Percentiles rank a stretch among this genome's conserved stretches.
phyloP scores from a whole-genome alignment of 352 stramenopile species.

The Globisporangium cederbergense region DNA sequence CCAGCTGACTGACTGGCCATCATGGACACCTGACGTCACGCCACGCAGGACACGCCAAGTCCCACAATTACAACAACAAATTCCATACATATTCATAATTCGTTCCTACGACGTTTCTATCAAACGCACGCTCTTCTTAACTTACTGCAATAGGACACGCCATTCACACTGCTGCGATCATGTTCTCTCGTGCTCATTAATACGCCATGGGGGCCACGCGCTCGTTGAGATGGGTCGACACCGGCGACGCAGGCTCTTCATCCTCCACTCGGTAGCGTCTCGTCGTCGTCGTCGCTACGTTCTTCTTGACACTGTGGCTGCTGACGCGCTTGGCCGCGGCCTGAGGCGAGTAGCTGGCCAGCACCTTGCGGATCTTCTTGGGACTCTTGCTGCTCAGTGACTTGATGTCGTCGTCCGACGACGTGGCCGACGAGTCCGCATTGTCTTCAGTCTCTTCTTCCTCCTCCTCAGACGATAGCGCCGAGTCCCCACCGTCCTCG shows the following conservation, averaged over 20 bases:
- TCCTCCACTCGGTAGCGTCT: not conserved
- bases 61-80: too few species aligned
- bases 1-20: too few species aligned
- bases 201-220: slow-evolving; percentile 7
- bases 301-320: not conserved
- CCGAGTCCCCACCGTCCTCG: slow-evolving; percentile 4
- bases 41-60: too few species aligned
- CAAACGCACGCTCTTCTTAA: too few species aligned
- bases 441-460: not conserved
- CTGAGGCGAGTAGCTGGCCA: not conserved
- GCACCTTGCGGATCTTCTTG: slow-evolving; percentile 14
- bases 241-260: slow-evolving; percentile 2
- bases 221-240: slow-evolving; percentile 1
- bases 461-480: slow-evolving; percentile 8
- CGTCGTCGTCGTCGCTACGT: not conserved
- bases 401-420: slow-evolving; percentile 3
- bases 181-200: not conserved
- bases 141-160: too few species aligned
- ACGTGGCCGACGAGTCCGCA: not conserved
- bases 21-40: too few species aligned
- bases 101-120: too few species aligned
- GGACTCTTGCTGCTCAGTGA: slow-evolving; percentile 7
- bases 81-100: too few species aligned
- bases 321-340: not conserved
- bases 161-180: not conserved